Evolutionary conservation across 768 basidiomycete species (phyloP).

Genomic region (Cytidiella melzeri): DNA sequence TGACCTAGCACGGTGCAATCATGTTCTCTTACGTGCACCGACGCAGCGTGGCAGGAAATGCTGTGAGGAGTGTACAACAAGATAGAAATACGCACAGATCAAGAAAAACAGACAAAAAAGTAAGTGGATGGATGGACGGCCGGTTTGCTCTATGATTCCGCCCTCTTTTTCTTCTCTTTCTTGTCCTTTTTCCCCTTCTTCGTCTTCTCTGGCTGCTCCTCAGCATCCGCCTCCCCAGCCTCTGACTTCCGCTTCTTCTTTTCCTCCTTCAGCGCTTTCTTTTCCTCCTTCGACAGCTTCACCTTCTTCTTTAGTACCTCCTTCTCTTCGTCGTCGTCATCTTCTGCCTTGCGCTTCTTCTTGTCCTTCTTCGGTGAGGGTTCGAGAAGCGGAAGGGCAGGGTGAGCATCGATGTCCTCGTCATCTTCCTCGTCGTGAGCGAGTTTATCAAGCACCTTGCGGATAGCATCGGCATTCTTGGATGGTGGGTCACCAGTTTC

Average conservation of each 20-base stretch:
- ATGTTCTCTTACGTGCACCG: too few species aligned
- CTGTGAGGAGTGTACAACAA: too few species aligned
- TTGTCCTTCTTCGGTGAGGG: conserved; percentile 52
- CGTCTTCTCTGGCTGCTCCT: conserved; percentile 31
- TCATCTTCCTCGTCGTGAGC: conserved; percentile 62
- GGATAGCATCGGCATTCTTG: conserved; percentile 90
- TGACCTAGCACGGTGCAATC: too few species aligned
- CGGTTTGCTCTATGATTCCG: conserved; percentile 24
- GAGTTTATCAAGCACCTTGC: conserved; percentile 78
- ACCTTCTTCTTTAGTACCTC: conserved; percentile 59
- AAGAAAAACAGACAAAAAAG: too few species aligned
- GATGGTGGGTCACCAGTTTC: conserved; percentile 84
- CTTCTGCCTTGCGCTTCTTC: conserved; percentile 61
- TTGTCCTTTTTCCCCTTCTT: conserved; percentile 35
- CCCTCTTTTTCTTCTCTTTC: conserved; percentile 39
- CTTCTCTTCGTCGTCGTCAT: conserved; percentile 46
- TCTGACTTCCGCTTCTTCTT: conserved; percentile 40
- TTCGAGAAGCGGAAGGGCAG: conserved; percentile 54
- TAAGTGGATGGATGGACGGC: too few species aligned
- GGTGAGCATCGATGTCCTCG: conserved; percentile 48
- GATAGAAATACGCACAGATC: too few species aligned
- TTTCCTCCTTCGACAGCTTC: conserved; percentile 80
- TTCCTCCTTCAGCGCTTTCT: conserved; percentile 58
- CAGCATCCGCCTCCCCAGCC: conserved; percentile 14
- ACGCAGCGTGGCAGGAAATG: too few species aligned